Conservation (phyloP, 2,329 filamentous ascomycete species). For the Aspergillus arachidicola region DNA sequence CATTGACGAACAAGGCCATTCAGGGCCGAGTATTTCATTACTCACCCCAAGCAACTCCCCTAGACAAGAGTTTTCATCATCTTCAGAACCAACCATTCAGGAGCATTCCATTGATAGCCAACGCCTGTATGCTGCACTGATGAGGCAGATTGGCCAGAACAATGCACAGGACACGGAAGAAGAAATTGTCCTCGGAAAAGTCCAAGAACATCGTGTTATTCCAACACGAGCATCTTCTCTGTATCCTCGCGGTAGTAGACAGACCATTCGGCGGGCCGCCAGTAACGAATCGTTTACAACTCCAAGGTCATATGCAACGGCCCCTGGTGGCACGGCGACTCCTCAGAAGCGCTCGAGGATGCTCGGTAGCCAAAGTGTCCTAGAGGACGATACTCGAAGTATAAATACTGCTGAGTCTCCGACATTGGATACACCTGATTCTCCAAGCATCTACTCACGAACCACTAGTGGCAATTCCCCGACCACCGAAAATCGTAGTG, state of each 20-base stretch:
- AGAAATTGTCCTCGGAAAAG: conserved; percentile 30
- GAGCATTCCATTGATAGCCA: conserved; percentile 39
- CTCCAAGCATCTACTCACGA: conserved; percentile 48
- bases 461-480: conserved; percentile 40
- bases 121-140: conserved; percentile 47
- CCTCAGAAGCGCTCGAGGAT: conserved; percentile 20
- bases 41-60: neutral
- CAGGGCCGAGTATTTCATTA: conserved; percentile 10
- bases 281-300: conserved; percentile 35
- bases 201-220: conserved; percentile 34
- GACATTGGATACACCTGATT: conserved; percentile 23
- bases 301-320: conserved; percentile 35
- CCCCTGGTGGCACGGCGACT: conserved; percentile 24
- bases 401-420: conserved; percentile 17
- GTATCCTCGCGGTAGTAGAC: conserved; percentile 25
- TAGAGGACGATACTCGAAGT: conserved; percentile 24
- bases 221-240: conserved; percentile 32
- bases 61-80: conserved; percentile 19
- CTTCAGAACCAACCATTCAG: conserved; percentile 17
- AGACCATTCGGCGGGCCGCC: conserved; percentile 34
- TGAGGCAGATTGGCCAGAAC: conserved; percentile 41
- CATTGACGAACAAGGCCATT: conserved; percentile 45
- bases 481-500: conserved; percentile 12
- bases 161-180: conserved; percentile 23
- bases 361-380: conserved; percentile 2